phyloP scores from a whole-genome alignment of 2,329 filamentous ascomycete genomes.

The Aureobasidium sp. region DNA sequence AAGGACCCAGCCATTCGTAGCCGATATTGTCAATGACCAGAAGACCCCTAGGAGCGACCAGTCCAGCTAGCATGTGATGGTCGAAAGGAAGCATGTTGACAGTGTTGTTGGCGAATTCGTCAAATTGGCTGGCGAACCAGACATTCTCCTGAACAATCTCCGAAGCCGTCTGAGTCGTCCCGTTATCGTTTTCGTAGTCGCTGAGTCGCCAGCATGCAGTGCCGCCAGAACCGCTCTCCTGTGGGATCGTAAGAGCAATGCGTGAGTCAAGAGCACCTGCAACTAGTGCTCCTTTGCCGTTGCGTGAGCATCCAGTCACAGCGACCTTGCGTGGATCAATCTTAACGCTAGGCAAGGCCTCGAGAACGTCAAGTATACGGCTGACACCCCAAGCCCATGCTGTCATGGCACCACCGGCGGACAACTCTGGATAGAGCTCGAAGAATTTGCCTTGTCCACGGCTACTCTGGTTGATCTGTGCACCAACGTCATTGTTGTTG shows the following conservation, averaged over 20 bases:
- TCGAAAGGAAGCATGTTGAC: conserved; percentile 45
- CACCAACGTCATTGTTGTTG: conserved; percentile 52
- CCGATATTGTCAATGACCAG: conserved; percentile 52
- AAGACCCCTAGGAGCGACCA: conserved; percentile 51
- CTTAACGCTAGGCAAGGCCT: conserved; percentile 38
- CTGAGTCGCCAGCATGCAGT: conserved; percentile 51
- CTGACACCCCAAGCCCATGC: conserved; percentile 60
- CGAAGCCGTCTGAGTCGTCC: conserved; percentile 54
- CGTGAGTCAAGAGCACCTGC: conserved; percentile 52
- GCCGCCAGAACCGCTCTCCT: conserved; percentile 55
- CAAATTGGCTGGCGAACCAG: conserved; percentile 54
- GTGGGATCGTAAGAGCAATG: conserved; percentile 55
- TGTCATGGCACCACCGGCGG: conserved; percentile 52
- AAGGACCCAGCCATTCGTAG: conserved; percentile 52
- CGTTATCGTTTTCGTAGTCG: conserved; percentile 38
- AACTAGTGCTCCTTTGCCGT: conserved; percentile 59
- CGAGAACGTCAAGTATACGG: conserved; percentile 54
- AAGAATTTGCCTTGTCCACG: conserved; percentile 55
- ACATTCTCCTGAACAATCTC: conserved; percentile 57
- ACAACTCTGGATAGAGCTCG: conserved; percentile 49
- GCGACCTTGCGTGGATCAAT: conserved; percentile 42
- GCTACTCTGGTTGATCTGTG: conserved; percentile 39
- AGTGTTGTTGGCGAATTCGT: conserved; percentile 44
- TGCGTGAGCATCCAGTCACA: conserved; percentile 58
- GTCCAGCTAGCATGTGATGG: conserved; percentile 52